A percentile compares a stretch with the other conserved stretches of the same genome.
phyloP scores from a whole-genome alignment of 1,284 basidiomycete species.

The Tilletia caries region DNA sequence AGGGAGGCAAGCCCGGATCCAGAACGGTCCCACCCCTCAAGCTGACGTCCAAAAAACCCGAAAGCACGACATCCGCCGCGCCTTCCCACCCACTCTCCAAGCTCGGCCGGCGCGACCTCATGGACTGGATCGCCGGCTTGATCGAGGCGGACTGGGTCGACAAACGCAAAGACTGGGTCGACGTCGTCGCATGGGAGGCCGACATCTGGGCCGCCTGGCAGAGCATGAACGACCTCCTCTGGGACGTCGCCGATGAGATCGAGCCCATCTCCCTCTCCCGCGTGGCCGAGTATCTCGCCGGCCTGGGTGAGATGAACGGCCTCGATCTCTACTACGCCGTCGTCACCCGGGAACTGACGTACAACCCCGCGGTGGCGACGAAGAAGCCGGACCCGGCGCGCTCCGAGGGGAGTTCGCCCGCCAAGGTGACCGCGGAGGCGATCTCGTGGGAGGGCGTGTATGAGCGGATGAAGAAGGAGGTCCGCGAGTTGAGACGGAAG shows the following conservation, averaged over 20 bases:
- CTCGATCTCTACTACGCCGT: slow-evolving; percentile 29
- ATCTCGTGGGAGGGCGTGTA: slow-evolving; percentile 5
- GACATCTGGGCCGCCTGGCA: slow-evolving; percentile 19
- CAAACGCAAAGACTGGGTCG: not conserved
- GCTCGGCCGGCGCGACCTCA: not conserved
- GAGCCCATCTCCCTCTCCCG: slow-evolving; percentile 20
- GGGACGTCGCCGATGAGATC: slow-evolving; percentile 20
- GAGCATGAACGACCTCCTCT: slow-evolving; percentile 23
- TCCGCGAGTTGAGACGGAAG: not conserved
- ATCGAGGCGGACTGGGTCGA: slow-evolving; percentile 12
- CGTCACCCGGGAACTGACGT: slow-evolving; percentile 22
- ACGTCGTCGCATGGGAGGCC: slow-evolving; percentile 1
- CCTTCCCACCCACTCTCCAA: not conserved
- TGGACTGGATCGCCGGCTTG: slow-evolving; percentile 4
- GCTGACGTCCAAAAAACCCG: too few species aligned
- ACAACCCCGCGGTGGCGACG: not conserved
- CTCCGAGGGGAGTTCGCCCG: not conserved
- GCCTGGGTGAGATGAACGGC: slow-evolving; percentile 19
- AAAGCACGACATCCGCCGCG: not conserved
- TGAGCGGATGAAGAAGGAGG: slow-evolving; percentile 17
- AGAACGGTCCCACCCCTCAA: too few species aligned
- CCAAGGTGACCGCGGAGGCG: not conserved
- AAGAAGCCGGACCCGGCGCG: not conserved
- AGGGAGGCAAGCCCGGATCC: not conserved
- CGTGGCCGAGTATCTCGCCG: slow-evolving; percentile 14